These are phyloP conservation scores for Colletotrichum sp. DNA, from an alignment of 2,329 filamentous ascomycete species.

Conservation along the genomic window DNA sequence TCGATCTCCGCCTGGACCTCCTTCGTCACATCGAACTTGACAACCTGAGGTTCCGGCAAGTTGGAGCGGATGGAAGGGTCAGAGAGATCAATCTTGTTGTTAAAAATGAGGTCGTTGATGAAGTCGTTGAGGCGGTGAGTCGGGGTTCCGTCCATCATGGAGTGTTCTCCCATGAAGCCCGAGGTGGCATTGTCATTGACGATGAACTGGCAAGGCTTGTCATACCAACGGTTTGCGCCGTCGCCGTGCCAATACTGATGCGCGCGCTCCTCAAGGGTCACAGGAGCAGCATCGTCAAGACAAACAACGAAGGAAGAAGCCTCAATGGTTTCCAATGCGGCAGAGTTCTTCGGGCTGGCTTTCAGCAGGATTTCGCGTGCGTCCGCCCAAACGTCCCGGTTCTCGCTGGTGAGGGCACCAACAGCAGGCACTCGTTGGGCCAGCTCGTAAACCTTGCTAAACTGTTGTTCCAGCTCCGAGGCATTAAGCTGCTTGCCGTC, in stretches of 20 bases:
- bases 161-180: slow-evolving; percentile 98
- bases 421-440: slow-evolving; percentile 76
- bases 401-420: slow-evolving; percentile 86
- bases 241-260: slow-evolving; percentile 99
- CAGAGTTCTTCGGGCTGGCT: slow-evolving; percentile 79
- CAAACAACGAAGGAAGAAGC: slow-evolving; percentile 90
- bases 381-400: slow-evolving; percentile 92
- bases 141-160: slow-evolving; percentile 99
- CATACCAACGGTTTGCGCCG: slow-evolving; percentile 93
- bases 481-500: slow-evolving; percentile 86
- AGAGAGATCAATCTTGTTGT: slow-evolving; percentile 91
- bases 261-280: slow-evolving; percentile 94
- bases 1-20: slow-evolving; percentile 80
- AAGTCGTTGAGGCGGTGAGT: slow-evolving; percentile 98
- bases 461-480: slow-evolving; percentile 88
- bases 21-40: slow-evolving; percentile 80
- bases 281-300: slow-evolving; percentile 87
- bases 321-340: slow-evolving; percentile 81
- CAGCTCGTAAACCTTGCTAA: slow-evolving; percentile 81
- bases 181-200: slow-evolving; percentile 97
- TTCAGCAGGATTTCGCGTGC: slow-evolving; percentile 78
- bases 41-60: slow-evolving; percentile 77
- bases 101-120: slow-evolving; percentile 88
- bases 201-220: slow-evolving; percentile 98
- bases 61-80: slow-evolving; percentile 78